Conservation (phyloP, 306 rosid species). For the Bauhinia variegata region DNA sequence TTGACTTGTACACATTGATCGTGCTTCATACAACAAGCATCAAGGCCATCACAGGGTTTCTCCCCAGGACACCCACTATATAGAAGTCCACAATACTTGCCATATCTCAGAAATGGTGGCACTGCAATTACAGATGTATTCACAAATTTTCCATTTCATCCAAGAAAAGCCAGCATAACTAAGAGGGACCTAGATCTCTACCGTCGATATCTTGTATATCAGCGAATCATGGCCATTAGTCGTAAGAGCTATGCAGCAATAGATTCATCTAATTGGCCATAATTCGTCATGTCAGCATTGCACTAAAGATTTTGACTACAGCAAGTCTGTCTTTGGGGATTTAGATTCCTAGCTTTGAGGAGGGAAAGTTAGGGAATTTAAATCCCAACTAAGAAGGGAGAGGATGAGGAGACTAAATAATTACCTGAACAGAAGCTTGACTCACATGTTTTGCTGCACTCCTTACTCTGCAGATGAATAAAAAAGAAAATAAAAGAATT, state of each 20-base stretch:
- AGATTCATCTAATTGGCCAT: no score
- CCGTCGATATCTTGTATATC: no score
- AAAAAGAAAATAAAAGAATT: background rate
- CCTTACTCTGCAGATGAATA: conserved; percentile 61
- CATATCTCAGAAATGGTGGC: conserved; percentile 88
- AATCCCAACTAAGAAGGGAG: no score
- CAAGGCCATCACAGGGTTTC: conserved; percentile 94
- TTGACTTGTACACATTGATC: conserved; percentile 74
- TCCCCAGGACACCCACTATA: conserved; percentile 96
- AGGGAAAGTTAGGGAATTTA: no score
- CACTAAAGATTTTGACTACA: no score
- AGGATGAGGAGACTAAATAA: no score
- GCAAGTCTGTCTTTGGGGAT: no score
- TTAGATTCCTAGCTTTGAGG: no score
- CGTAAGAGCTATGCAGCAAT: no score
- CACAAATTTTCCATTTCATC: background rate
- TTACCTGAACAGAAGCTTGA: conserved; percentile 92
- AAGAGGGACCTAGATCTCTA: no score
- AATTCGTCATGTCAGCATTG: no score
- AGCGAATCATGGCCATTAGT: no score
- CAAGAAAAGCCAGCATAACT: background rate
- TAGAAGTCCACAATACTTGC: conserved; percentile 87
- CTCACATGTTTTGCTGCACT: conserved; percentile 84
- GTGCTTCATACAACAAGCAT: conserved; percentile 89
- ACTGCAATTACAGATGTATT: conserved; percentile 43